Evolutionary conservation across 2,329 filamentous ascomycete genomes (phyloP).

Genomic region (Exophiala mesophila): DNA sequence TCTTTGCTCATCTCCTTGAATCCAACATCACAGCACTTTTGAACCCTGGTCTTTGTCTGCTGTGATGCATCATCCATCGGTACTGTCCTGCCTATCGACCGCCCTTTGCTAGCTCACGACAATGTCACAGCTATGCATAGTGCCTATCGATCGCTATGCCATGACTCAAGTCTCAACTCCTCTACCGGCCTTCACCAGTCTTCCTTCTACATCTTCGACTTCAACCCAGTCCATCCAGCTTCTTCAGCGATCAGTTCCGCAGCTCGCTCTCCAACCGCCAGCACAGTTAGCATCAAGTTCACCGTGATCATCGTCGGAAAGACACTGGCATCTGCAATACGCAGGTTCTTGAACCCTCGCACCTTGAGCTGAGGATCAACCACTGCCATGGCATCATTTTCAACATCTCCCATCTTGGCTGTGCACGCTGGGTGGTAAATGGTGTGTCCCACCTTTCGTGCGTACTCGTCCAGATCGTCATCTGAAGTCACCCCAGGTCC

Average conservation of each 20-base stretch:
- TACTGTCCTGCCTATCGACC: too few species aligned
- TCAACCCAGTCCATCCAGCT: conserved; percentile 33
- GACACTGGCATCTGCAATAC: conserved; percentile 26
- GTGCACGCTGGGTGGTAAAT: conserved; percentile 27
- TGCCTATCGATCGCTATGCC: too few species aligned
- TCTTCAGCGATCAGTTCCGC: conserved; percentile 77
- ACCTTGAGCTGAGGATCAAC: conserved; percentile 26
- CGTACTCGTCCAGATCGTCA: conserved; percentile 10
- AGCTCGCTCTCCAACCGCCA: conserved; percentile 74
- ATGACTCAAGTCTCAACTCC: too few species aligned
- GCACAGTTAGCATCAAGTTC: conserved; percentile 84
- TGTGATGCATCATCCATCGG: too few species aligned
- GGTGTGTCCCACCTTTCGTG: conserved; percentile 15
- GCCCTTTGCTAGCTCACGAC: too few species aligned
- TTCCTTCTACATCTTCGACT: background rate
- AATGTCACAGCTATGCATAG: too few species aligned
- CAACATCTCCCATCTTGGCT: conserved; percentile 22
- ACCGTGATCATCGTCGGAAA: conserved; percentile 51
- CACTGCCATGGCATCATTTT: conserved; percentile 12
- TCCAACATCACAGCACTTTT: too few species aligned
- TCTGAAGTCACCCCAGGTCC: background rate
- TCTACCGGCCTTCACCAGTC: too few species aligned
- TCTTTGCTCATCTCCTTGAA: too few species aligned
- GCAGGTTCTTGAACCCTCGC: conserved; percentile 21
- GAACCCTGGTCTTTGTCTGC: too few species aligned